Conservation (phyloP, 495 filamentous ascomycete genomes). For the Thozetella sp. region DNA sequence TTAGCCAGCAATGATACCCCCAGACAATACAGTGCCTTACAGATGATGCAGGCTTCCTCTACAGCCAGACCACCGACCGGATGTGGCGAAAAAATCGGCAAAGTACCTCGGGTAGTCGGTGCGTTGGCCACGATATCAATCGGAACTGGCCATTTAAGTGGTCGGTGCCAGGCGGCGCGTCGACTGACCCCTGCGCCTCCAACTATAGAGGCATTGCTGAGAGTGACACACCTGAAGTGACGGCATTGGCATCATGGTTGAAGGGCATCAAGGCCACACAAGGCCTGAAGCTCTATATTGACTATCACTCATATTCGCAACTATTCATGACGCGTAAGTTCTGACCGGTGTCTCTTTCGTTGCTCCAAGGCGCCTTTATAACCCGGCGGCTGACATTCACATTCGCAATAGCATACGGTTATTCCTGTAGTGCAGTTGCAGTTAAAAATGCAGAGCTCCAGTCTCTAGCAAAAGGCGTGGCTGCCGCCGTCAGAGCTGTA, state of each 20-base stretch:
- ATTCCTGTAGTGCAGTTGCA: slow-evolving; percentile 33
- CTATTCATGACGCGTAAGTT: slow-evolving; percentile 38
- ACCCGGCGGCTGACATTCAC: slow-evolving; percentile 38
- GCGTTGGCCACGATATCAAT: slow-evolving; percentile 63
- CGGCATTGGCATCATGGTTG: slow-evolving; percentile 39
- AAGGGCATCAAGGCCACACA: slow-evolving; percentile 33
- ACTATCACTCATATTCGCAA: slow-evolving; percentile 63
- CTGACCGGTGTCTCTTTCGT: neutral
- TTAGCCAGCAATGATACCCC: neutral
- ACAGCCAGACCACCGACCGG: slow-evolving; percentile 58
- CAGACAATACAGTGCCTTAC: neutral
- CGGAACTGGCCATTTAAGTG: slow-evolving; percentile 63
- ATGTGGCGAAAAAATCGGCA: slow-evolving; percentile 70
- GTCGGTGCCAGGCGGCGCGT: slow-evolving; percentile 48
- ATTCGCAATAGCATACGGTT: slow-evolving; percentile 33
- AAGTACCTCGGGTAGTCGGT: slow-evolving; percentile 35
- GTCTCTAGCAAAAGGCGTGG: slow-evolving; percentile 32
- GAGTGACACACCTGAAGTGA: slow-evolving; percentile 51
- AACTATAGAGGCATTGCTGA: slow-evolving; percentile 51
- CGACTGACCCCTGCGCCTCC: slow-evolving; percentile 53
- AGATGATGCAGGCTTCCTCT: slow-evolving; percentile 52
- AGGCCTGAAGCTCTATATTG: slow-evolving; percentile 61
- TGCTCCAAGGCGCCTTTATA: slow-evolving; percentile 17
- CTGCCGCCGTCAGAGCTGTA: slow-evolving; percentile 41
- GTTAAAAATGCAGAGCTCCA: slow-evolving; percentile 50